Conservation (phyloP, 768 basidiomycete genomes). For the Rhodotorula babjevae region DNA sequence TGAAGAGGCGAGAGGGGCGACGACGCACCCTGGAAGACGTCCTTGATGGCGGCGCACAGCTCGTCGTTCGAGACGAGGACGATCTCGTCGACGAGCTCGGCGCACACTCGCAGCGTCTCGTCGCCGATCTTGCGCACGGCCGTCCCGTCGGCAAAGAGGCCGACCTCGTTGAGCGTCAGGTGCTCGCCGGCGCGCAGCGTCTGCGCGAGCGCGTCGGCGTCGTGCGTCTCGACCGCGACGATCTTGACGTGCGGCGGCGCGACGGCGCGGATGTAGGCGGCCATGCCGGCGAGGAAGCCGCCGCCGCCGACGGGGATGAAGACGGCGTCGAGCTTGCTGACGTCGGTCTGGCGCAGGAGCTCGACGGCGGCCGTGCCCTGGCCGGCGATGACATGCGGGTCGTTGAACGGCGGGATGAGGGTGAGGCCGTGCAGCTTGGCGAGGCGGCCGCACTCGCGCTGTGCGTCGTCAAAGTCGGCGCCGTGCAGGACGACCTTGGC, state of each 20-base stretch:
- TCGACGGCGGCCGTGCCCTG: constrained; percentile 95
- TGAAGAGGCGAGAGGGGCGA: neutral
- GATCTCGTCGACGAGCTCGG: constrained; percentile 72
- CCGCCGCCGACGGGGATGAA: constrained; percentile 94
- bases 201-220: constrained; percentile 87
- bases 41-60: constrained; percentile 97
- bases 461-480: constrained; percentile 90
- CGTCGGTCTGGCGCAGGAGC: constrained; percentile 81
- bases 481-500: constrained; percentile 93
- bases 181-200: constrained; percentile 77
- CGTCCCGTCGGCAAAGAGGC: constrained; percentile 94
- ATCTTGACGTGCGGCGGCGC: constrained; percentile 76
- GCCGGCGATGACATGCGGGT: constrained; percentile 92
- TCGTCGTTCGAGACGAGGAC: constrained; percentile 89
- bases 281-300: constrained; percentile 83
- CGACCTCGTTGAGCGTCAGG: constrained; percentile 79
- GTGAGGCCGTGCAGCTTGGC: constrained; percentile 68
- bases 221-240: constrained; percentile 86
- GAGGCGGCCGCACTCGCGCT: constrained; percentile 83
- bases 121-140: constrained; percentile 92
- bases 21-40: constrained; percentile 84
- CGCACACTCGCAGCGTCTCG: constrained; percentile 89
- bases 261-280: constrained; percentile 86
- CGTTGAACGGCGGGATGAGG: constrained; percentile 95
- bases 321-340: constrained; percentile 66